These are phyloP conservation scores for Castanopsis chinensis DNA, from an alignment of 306 rosid genomes.

Conservation along the genomic window DNA sequence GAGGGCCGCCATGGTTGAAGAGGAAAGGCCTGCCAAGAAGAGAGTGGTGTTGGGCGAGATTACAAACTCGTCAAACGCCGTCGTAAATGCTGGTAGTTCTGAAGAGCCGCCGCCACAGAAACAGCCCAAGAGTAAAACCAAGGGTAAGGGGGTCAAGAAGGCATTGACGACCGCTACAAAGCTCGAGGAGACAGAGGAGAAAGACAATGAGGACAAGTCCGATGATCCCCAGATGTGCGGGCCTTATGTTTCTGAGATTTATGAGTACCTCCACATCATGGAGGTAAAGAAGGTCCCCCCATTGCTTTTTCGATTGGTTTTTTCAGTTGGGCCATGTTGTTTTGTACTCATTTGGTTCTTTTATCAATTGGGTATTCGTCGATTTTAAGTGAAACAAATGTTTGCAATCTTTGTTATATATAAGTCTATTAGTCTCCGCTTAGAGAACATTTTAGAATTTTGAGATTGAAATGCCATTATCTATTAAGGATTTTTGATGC, in stretches of 20 bases:
- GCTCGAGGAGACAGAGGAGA: background rate
- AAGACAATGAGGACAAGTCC: background rate
- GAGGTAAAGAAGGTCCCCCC: slow-evolving; percentile 47
- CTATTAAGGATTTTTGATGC: background rate
- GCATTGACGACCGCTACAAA: background rate
- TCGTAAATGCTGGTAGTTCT: background rate
- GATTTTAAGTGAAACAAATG: background rate
- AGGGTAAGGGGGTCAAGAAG: slow-evolving; percentile 12
- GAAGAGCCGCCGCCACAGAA: background rate
- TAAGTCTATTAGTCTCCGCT: background rate
- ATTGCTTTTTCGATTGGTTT: background rate
- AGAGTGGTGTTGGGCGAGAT: slow-evolving; percentile 74
- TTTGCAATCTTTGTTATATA: background rate
- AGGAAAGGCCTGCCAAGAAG: slow-evolving; percentile 34
- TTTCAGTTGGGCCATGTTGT: too few species aligned
- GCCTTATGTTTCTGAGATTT: slow-evolving; percentile 69
- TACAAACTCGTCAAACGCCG: slow-evolving; percentile 29
- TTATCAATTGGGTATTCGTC: background rate
- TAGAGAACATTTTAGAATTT: background rate
- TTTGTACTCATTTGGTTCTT: background rate
- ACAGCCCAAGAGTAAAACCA: slow-evolving; percentile 20
- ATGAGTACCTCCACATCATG: slow-evolving; percentile 57
- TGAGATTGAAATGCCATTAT: background rate
- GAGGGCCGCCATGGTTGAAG: slow-evolving; percentile 39
- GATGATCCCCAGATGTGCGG: slow-evolving; percentile 60